These are phyloP conservation scores for Cucurbita argyrosperma DNA, from an alignment of 306 rosid species.

Conservation along the genomic window DNA sequence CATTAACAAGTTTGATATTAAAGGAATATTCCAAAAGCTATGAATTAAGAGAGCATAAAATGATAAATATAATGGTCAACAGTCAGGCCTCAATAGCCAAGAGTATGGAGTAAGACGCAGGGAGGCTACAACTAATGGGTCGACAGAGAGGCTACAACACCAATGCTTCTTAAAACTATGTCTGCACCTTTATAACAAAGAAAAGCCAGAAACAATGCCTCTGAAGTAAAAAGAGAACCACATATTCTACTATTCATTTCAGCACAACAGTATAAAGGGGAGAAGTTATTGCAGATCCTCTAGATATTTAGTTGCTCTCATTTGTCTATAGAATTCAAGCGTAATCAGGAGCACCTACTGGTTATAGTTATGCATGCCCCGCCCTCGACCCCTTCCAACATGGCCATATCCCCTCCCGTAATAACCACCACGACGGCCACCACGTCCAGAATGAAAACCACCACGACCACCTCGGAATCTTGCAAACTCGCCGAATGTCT, in stretches of 20 bases:
- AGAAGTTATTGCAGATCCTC: constrained; percentile 9
- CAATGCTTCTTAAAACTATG: neutral
- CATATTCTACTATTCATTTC: constrained; percentile 20
- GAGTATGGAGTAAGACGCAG: neutral
- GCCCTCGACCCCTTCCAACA: constrained; percentile 66
- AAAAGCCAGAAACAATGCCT: constrained; percentile 12
- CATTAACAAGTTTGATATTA: neutral
- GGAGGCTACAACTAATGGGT: too few relatives aligned
- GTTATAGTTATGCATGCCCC: constrained; percentile 26
- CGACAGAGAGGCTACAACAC: neutral
- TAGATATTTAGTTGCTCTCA: constrained; percentile 7
- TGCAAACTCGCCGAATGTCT: constrained; percentile 76
- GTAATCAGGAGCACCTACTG: constrained; percentile 15
- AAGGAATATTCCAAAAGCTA: neutral
- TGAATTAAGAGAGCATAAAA: neutral
- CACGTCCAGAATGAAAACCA: constrained; percentile 57
- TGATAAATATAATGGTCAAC: neutral
- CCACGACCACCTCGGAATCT: constrained; percentile 80
- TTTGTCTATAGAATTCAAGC: constrained; percentile 6
- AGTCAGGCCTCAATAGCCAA: neutral
- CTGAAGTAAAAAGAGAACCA: neutral
- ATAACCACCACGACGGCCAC: constrained; percentile 72
- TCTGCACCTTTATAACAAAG: neutral
- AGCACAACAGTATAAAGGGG: constrained; percentile 12
- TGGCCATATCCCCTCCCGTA: constrained; percentile 57